Evolutionary conservation across 176 grass and related monocot genomes (phyloP).

Genomic region (Carex cristatella): DNA sequence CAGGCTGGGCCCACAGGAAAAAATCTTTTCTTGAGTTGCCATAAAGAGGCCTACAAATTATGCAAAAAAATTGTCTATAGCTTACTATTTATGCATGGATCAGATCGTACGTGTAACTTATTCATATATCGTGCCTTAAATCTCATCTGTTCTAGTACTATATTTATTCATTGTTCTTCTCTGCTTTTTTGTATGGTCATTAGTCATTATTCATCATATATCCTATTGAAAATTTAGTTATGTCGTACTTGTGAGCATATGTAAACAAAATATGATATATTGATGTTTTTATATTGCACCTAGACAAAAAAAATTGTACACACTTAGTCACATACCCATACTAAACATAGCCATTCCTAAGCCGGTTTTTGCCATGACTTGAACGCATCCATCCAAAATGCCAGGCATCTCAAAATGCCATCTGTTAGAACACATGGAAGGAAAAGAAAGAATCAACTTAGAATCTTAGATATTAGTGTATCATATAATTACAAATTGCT

Average conservation of each 20-base stretch:
- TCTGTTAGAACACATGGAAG: slow-evolving; percentile 27
- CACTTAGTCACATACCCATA: slow-evolving; percentile 46
- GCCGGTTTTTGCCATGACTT: slow-evolving; percentile 88
- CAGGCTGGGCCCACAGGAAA: slow-evolving; percentile 53
- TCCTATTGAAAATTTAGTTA: too few relatives aligned
- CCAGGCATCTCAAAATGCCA: slow-evolving; percentile 67
- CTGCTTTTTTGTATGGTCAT: neutral
- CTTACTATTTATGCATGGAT: neutral
- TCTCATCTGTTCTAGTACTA: neutral
- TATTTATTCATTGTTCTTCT: neutral
- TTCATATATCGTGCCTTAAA: neutral
- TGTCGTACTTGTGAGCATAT: too few relatives aligned
- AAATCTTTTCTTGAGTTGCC: slow-evolving; percentile 80
- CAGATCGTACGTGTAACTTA: neutral
- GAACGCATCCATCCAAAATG: slow-evolving; percentile 61
- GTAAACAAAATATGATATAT: neutral
- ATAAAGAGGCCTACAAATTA: slow-evolving; percentile 68
- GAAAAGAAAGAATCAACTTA: neutral
- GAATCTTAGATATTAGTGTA: neutral
- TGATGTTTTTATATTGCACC: neutral
- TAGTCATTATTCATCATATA: neutral
- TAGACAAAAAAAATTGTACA: neutral
- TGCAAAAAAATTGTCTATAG: neutral
- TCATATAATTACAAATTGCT: neutral
- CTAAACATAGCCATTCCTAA: slow-evolving; percentile 98